These are phyloP conservation scores for Colletotrichum costaricense DNA, from an alignment of 2,329 filamentous ascomycete species.

Conservation along the genomic window DNA sequence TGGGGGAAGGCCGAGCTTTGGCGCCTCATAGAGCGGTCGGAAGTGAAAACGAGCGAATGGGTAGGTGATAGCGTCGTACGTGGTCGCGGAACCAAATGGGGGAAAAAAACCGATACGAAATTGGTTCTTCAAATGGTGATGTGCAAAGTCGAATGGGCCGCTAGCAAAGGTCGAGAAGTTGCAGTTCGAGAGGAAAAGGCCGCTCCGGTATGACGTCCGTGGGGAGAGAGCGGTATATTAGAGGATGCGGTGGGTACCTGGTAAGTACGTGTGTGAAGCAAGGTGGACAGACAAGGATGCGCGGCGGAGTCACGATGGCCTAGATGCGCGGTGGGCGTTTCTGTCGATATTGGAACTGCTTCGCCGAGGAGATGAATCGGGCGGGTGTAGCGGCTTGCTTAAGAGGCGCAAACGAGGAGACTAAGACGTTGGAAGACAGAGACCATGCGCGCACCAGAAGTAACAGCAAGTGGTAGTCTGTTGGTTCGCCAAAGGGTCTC, in stretches of 20 bases:
- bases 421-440: neutral
- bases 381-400: slow-evolving; percentile 9
- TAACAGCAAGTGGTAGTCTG: neutral
- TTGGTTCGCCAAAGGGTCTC: slow-evolving; percentile 1
- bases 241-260: slow-evolving; percentile 33
- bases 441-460: slow-evolving; percentile 16
- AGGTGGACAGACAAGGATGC: slow-evolving; percentile 26
- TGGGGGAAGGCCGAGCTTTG: slow-evolving; percentile 35
- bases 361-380: neutral
- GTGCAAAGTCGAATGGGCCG: slow-evolving; percentile 12
- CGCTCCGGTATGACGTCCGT: slow-evolving; percentile 33
- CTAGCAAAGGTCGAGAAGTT: slow-evolving; percentile 27
- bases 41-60: slow-evolving; percentile 32
- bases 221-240: slow-evolving; percentile 35
- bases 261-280: slow-evolving; percentile 28
- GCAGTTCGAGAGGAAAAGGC: slow-evolving; percentile 16
- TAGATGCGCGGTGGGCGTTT: slow-evolving; percentile 18
- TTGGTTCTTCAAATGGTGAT: slow-evolving; percentile 25
- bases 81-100: slow-evolving; percentile 1
- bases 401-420: slow-evolving; percentile 1
- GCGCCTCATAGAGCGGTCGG: slow-evolving; percentile 30
- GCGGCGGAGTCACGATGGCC: slow-evolving; percentile 25
- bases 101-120: neutral
- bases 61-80: slow-evolving; percentile 25
- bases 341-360: slow-evolving; percentile 13